phyloP scores from a whole-genome alignment of 1,284 basidiomycete genomes.

The Sanghuangporus sanghuang region DNA sequence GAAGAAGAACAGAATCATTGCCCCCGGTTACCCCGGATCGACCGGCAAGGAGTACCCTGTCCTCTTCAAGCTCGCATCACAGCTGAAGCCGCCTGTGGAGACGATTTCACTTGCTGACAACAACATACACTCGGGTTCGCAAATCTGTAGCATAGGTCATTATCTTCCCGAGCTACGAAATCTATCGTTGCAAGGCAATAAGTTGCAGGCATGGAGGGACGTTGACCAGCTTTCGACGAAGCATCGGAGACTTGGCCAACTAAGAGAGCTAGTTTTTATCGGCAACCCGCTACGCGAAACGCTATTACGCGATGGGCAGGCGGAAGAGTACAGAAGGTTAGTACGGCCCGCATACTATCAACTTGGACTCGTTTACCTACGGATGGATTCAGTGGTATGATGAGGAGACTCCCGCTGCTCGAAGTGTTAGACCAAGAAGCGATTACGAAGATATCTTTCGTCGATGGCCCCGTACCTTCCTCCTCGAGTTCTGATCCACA shows the following conservation, averaged over 20 bases:
- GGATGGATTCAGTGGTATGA: constrained; percentile 52
- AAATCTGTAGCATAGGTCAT: constrained; percentile 52
- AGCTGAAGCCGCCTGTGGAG: constrained; percentile 73
- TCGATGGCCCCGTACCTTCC: constrained; percentile 48
- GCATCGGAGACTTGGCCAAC: constrained; percentile 47
- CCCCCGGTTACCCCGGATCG: constrained; percentile 62
- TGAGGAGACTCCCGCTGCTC: constrained; percentile 62
- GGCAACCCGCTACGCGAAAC: constrained; percentile 77
- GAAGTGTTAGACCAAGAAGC: constrained; percentile 72
- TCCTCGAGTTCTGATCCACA: constrained; percentile 33
- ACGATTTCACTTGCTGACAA: constrained; percentile 74
- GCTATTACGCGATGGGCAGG: constrained; percentile 50
- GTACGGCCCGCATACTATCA: constrained; percentile 23
- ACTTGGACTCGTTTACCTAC: constrained; percentile 22
- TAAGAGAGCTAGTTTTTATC: constrained; percentile 73
- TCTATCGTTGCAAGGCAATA: constrained; percentile 77
- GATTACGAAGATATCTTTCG: constrained; percentile 71
- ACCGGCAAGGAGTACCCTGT: constrained; percentile 66
- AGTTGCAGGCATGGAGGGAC: constrained; percentile 60
- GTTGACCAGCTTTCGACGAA: constrained; percentile 59
- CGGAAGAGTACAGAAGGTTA: constrained; percentile 62
- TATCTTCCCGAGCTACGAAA: constrained; percentile 74
- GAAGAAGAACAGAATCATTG: constrained; percentile 55
- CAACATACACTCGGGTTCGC: constrained; percentile 39
- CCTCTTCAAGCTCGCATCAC: constrained; percentile 79